These are phyloP conservation scores for Vitrella brassicaformis DNA, from an alignment of 73 alveolate species.

Conservation along the genomic window DNA sequence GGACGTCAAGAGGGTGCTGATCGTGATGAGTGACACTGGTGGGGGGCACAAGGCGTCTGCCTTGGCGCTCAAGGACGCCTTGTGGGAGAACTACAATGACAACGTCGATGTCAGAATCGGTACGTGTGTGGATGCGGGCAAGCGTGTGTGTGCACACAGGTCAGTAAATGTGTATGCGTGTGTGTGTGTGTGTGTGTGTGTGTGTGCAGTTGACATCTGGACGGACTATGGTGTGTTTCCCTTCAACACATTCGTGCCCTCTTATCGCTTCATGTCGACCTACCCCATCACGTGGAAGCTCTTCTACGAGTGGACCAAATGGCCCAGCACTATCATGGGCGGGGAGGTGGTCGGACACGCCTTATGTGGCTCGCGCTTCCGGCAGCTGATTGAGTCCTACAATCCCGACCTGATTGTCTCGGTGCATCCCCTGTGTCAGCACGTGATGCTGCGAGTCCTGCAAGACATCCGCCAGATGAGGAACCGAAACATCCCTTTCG, in stretches of 20 bases:
- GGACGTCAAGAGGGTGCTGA: slow-evolving; percentile 1
- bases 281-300: not conserved
- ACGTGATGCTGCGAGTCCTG: not conserved
- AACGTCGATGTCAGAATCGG: not conserved
- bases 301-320: not conserved
- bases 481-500: not conserved
- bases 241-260: not conserved
- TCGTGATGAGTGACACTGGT: slow-evolving; percentile 4
- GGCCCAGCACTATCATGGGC: not conserved
- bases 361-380: not conserved
- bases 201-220: slow-evolving; percentile 5
- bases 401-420: slow-evolving; percentile 2
- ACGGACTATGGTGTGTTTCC: not conserved
- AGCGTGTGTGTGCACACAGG: too few relatives aligned
- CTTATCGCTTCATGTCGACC: not conserved
- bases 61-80: slow-evolving; percentile 1
- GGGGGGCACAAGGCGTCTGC: slow-evolving; percentile 8
- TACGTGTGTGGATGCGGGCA: too few relatives aligned
- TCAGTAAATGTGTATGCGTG: too few relatives aligned
- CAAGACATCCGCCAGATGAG: not conserved
- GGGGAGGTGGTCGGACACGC: not conserved
- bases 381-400: not conserved
- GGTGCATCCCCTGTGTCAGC: slow-evolving; percentile 2
- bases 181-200: too few relatives aligned
- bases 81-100: not conserved